Percentiles rank a stretch among this genome's conserved stretches.
phyloP scores from a whole-genome alignment of 805 yeast species.

The Candida morakotiae region DNA sequence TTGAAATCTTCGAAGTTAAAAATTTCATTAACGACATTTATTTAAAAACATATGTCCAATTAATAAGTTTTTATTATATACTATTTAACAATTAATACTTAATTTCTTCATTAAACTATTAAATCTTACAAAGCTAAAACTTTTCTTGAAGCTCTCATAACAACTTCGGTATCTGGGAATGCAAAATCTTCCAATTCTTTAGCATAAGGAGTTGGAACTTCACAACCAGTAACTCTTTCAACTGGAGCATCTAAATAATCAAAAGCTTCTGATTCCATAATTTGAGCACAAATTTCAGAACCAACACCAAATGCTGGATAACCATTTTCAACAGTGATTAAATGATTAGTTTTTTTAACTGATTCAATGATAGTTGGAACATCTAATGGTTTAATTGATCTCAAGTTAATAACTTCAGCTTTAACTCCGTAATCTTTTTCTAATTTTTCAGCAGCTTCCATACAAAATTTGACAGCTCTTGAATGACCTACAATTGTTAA shows the following conservation, averaged over 20 bases:
- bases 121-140: conserved; percentile 70
- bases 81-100: too few species aligned
- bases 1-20: too few species aligned
- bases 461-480: conserved; percentile 80
- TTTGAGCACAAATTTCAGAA: conserved; percentile 94
- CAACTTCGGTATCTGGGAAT: conserved; percentile 93
- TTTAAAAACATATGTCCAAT: too few species aligned
- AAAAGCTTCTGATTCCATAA: conserved; percentile 97
- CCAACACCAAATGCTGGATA: conserved; percentile 99
- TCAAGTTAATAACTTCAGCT: conserved; percentile 91
- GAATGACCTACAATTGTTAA: conserved; percentile 87
- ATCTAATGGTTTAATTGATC: conserved; percentile 96
- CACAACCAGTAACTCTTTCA: conserved; percentile 98
- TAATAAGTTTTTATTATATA: too few species aligned
- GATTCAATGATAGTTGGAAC: conserved; percentile 78
- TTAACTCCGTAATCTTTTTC: conserved; percentile 81
- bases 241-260: conserved; percentile 98
- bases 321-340: conserved; percentile 94
- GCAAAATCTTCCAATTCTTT: conserved; percentile 95
- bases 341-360: conserved; percentile 94
- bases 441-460: conserved; percentile 86
- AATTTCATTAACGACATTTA: too few species aligned
- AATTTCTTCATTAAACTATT: too few species aligned
- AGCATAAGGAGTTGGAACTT: conserved; percentile 99
- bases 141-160: conserved; percentile 81